Base-by-base conservation (phyloP, 768 basidiomycete species). In the Trametes meyenii region DNA sequence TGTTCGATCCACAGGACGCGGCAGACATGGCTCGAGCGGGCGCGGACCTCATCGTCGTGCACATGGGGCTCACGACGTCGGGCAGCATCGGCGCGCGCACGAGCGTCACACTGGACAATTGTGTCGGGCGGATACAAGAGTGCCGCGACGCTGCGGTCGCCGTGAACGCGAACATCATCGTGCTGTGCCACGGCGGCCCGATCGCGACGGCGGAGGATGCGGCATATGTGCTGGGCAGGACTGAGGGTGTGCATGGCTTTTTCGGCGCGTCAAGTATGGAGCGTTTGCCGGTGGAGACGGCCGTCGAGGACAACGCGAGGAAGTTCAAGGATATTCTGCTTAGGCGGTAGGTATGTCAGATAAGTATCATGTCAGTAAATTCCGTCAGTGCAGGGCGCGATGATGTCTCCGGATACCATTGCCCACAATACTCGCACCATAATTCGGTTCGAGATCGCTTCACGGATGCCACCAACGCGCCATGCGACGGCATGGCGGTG, bases 211-310 rank as follows among this genome's bases (percentile, higher is more conserved):
- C 56, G n/a, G 65, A 61, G 42, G 65, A 66, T 24, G 65, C 62
- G 21, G 40, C 26, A 35, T 66, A 63, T 42, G 65, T 66, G 44
- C 50, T 66, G 35, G 35, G 24, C 21, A 51, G 59, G 45, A 66
- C 65, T 24, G 49, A 55, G 52, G 65, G 65, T 12, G 65, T 66
- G 1, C 65, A 66, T 38, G 65, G 65, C 14, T 66, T 66, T 38
- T 66, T 63, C 17, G 65, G 65, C 11, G 65, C 62, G 49, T 66
- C 65, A 23, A 66, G 65, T 56, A 61, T 66, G 62, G 65, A 66
- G 43, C 40, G 65, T 19, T 43, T 66, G 13, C 62, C 65, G 17
- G 62, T 62, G 17, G 65, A 66, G 62, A 57, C 36, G 3, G 65
- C 65, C 0, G 63, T 66, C 6, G 62, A 61, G 33, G 65, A 66